These are phyloP conservation scores for Triangularia setosa DNA, from an alignment of 2,329 filamentous ascomycete genomes.

Conservation along the genomic window DNA sequence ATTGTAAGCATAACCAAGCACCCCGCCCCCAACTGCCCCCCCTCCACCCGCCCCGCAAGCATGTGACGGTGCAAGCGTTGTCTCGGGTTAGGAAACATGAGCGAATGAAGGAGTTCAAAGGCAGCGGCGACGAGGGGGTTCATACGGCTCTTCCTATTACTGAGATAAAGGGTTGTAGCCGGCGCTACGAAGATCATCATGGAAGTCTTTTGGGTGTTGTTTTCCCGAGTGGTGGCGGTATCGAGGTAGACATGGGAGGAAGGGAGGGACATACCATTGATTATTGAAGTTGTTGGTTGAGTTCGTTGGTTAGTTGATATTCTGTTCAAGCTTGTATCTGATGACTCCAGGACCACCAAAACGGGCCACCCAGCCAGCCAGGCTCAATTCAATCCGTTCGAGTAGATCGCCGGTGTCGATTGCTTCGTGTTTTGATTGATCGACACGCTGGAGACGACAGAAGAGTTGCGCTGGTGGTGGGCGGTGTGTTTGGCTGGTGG, in stretches of 20 bases:
- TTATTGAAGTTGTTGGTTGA: neutral
- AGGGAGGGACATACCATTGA: neutral
- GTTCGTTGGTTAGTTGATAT: neutral
- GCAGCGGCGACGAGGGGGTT: conserved; percentile 25
- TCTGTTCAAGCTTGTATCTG: neutral
- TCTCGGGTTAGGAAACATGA: conserved; percentile 12
- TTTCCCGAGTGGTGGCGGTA: neutral
- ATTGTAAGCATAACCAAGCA: conserved; percentile 39
- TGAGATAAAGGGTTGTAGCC: conserved; percentile 34
- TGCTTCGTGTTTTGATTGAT: neutral
- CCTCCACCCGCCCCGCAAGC: conserved; percentile 28
- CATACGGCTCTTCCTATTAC: conserved; percentile 42
- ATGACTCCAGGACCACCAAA: neutral
- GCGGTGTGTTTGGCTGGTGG: neutral
- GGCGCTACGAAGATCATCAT: conserved; percentile 37
- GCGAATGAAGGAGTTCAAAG: conserved; percentile 14
- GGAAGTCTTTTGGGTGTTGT: conserved; percentile 4
- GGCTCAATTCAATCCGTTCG: neutral
- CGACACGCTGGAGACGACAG: neutral
- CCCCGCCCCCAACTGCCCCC: conserved; percentile 23
- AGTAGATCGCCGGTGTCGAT: neutral
- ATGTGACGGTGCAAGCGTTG: conserved; percentile 36
- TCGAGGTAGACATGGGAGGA: neutral
- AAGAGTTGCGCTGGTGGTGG: neutral
- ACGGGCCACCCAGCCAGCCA: neutral